Evolutionary conservation across 164 flowering plant species (phyloP), one percentile per base, ranked within the genome.

Genomic region (Kalanchoe fedtschenkoi): DNA sequence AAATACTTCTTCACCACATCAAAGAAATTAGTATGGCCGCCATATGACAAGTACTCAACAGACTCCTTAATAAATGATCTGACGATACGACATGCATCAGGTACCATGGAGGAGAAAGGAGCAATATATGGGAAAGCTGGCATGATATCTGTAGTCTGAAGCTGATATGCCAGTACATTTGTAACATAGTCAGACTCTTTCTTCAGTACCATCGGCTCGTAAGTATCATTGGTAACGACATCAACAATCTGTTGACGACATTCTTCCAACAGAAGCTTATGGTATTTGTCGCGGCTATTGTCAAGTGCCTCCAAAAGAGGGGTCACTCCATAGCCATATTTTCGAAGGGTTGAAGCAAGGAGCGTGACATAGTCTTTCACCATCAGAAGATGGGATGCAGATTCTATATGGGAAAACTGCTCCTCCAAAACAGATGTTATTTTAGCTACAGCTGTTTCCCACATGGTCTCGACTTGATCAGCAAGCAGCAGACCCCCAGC

Each of bases 51-150:
- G 74, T 81, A 89, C 73, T 79, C 86, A 53, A 87, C 84, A 34
- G 89, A 91, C 35, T 88, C 93, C 72, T 89, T 86, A 35, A 87
- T 81, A 63, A 87, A 92, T 30, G 96, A 83, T 37, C 86, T 73
- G 21, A 89, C 87, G 59, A 86, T 75, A 28, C 91, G 91, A 68
- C 96, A 92, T 15, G 69, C 66, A 53, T 89, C 93, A 14, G 95
- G 98, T 32, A 92, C 91, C 74, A 78, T 77, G 67, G 86, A 78
- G 63, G 98, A 92, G 75, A 87, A 92, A n/a, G 96, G 89, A 54
- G 96, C 95, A 68, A 87, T 63, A 74, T 80, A 91, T 0, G 96
- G 96, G 63, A 89, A 91, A 57, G 95, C 90, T 21, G 96, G 95
- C 86, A 80, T 84, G 60, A 80, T 79, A 65, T 89, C 95, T 0